phyloP scores from a whole-genome alignment of 805 yeast species.

The Yarrowia bubula region DNA sequence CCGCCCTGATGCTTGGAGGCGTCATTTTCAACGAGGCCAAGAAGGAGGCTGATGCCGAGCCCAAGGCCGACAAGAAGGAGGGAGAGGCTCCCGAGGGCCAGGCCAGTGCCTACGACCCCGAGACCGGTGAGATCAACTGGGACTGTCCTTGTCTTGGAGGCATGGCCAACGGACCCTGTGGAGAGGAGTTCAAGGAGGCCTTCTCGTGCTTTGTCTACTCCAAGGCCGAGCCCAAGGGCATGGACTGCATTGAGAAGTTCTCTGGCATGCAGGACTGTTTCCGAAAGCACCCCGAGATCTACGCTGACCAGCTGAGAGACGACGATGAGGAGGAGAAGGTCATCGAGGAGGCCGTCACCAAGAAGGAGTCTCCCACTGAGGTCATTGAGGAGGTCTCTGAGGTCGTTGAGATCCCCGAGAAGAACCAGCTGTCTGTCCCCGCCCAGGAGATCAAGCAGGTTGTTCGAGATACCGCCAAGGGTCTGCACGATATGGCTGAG shows the following conservation, averaged over 20 bases:
- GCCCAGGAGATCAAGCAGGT: conserved; percentile 30
- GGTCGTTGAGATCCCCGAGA: conserved; percentile 12
- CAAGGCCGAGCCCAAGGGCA: conserved; percentile 92
- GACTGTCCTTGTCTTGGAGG: conserved; percentile 99
- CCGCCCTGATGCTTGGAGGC: conserved; percentile 21
- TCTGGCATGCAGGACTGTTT: conserved; percentile 91
- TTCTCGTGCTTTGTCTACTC: conserved; percentile 94
- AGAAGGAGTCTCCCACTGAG: background rate
- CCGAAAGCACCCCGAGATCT: conserved; percentile 87
- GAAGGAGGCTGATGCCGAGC: conserved; percentile 3
- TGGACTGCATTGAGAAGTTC: conserved; percentile 89
- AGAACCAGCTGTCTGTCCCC: background rate
- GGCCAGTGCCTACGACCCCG: conserved; percentile 83
- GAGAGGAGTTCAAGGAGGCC: conserved; percentile 90
- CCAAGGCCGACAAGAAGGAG: conserved; percentile 5
- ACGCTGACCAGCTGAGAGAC: conserved; percentile 85
- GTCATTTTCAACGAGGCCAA: conserved; percentile 26
- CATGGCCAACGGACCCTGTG: conserved; percentile 99
- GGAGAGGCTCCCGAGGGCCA: conserved; percentile 29
- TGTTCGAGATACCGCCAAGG: conserved; percentile 32
- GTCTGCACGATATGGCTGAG: conserved; percentile 32
- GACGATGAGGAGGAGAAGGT: conserved; percentile 46
- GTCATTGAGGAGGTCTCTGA: conserved; percentile 13
- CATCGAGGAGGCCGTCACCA: conserved; percentile 29
- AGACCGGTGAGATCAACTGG: conserved; percentile 99